Evolutionary conservation across 23 red algal species (phyloP).

Genomic region (Gracilaria gracilis): DNA sequence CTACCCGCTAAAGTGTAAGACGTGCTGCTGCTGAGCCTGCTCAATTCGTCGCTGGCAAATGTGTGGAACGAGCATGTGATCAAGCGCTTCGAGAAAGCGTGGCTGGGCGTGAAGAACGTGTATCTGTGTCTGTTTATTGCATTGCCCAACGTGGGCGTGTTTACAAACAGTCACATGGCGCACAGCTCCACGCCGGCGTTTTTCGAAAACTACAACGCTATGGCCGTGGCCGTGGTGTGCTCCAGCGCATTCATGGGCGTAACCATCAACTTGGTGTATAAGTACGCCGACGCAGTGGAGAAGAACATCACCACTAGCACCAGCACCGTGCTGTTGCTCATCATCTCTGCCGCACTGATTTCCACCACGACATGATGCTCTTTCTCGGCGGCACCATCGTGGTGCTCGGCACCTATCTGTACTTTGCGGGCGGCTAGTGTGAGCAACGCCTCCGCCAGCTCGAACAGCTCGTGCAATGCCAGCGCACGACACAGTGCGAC

Average conservation of each 20-base stretch:
- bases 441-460: background rate
- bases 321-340: conserved; percentile 31
- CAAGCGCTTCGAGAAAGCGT: conserved; percentile 35
- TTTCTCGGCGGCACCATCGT: conserved; percentile 52
- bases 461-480: no score
- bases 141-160: conserved; percentile 30
- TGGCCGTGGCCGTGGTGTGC: conserved; percentile 34
- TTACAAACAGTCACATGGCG: conserved; percentile 7
- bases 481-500: no score
- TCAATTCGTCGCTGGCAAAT: conserved; percentile 53
- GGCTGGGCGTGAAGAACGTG: conserved; percentile 47
- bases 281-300: conserved; percentile 63
- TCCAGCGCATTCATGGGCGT: conserved; percentile 62
- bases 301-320: conserved; percentile 49
- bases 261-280: conserved; percentile 56
- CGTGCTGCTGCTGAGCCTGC: conserved; percentile 50
- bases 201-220: conserved; percentile 22
- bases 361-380: conserved; percentile 33
- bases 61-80: conserved; percentile 55
- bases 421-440: conserved; percentile 30
- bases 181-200: background rate
- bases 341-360: conserved; percentile 30
- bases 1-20: background rate
- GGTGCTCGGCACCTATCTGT: conserved; percentile 52
- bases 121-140: conserved; percentile 48